Evolutionary conservation across 495 filamentous ascomycete genomes (phyloP).

Genomic region (Ramalina peruviana): DNA sequence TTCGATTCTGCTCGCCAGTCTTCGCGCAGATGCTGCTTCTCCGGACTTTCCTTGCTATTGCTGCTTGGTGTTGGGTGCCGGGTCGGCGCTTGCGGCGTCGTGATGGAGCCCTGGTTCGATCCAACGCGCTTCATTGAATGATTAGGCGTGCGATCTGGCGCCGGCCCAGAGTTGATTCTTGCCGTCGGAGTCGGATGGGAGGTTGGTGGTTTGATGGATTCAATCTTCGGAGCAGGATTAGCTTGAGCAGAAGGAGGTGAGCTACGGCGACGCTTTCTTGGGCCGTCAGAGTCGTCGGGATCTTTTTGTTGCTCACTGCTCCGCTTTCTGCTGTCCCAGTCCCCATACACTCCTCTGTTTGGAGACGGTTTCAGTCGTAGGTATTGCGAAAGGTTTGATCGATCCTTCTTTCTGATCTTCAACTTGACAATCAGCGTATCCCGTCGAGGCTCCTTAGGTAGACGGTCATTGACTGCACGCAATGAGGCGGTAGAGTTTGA

Average conservation of each 20-base stretch:
- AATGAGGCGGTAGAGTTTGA: background rate
- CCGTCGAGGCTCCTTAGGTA: background rate
- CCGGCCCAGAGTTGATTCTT: background rate
- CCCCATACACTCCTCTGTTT: constrained; percentile 1
- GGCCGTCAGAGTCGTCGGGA: background rate
- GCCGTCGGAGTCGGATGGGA: background rate
- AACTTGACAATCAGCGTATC: constrained; percentile 1
- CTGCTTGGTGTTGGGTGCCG: constrained; percentile 20
- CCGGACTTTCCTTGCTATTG: constrained; percentile 14
- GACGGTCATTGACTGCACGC: background rate
- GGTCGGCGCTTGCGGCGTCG: constrained; percentile 17
- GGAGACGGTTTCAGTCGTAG: constrained; percentile 7
- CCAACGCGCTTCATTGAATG: constrained; percentile 19
- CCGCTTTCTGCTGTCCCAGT: background rate
- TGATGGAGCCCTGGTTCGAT: constrained; percentile 19
- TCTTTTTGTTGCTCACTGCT: background rate
- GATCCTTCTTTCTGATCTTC: constrained; percentile 9
- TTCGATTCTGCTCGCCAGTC: constrained; percentile 33
- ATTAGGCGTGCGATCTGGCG: constrained; percentile 1
- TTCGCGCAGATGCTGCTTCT: constrained; percentile 25
- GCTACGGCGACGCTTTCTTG: constrained; percentile 2
- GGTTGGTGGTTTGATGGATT: background rate
- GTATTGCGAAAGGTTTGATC: constrained; percentile 3
- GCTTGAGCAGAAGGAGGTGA: background rate
- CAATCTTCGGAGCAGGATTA: background rate